These are phyloP conservation scores for Globisporangium okanoganense DNA, from an alignment of 352 stramenopile species.

Conservation along the genomic window DNA sequence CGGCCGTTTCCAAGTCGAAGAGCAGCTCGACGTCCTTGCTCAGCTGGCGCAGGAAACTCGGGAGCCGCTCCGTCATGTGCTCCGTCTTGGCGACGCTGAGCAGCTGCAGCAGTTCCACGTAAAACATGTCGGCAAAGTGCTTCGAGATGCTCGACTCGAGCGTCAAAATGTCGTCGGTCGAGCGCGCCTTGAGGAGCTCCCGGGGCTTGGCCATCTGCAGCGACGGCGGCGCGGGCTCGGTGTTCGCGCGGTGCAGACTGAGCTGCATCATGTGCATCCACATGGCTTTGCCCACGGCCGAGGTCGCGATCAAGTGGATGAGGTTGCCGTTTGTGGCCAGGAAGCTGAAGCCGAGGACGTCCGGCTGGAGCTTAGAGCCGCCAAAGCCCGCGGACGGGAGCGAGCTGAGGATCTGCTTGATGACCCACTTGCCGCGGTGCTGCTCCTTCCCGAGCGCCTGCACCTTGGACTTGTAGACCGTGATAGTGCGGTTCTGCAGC, in stretches of 20 bases:
- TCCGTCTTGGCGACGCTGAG: slow-evolving; percentile 37
- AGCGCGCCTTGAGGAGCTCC: slow-evolving; percentile 28
- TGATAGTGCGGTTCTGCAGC: slow-evolving; percentile 74
- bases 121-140: slow-evolving; percentile 68
- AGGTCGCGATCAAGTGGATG: slow-evolving; percentile 82
- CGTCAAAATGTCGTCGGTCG: slow-evolving; percentile 43
- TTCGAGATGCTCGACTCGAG: slow-evolving; percentile 64
- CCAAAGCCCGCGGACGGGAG: slow-evolving; percentile 76
- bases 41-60: slow-evolving; percentile 70
- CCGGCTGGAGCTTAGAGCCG: slow-evolving; percentile 71
- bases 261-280: slow-evolving; percentile 83
- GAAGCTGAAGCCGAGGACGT: slow-evolving; percentile 80
- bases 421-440: slow-evolving; percentile 72
- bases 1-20: slow-evolving; percentile 79
- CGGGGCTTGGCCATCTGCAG: slow-evolving; percentile 36
- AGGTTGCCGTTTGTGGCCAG: slow-evolving; percentile 79
- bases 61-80: slow-evolving; percentile 49
- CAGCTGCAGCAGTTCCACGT: slow-evolving; percentile 55
- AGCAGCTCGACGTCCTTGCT: slow-evolving; percentile 84
- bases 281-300: slow-evolving; percentile 70
- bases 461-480: slow-evolving; percentile 86
- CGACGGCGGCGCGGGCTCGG: slow-evolving; percentile 29
- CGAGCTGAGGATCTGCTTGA: slow-evolving; percentile 78
- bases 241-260: slow-evolving; percentile 47
- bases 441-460: slow-evolving; percentile 80